These are phyloP conservation scores for Rosa persica DNA, from an alignment of 306 rosid genomes.

Conservation along the genomic window DNA sequence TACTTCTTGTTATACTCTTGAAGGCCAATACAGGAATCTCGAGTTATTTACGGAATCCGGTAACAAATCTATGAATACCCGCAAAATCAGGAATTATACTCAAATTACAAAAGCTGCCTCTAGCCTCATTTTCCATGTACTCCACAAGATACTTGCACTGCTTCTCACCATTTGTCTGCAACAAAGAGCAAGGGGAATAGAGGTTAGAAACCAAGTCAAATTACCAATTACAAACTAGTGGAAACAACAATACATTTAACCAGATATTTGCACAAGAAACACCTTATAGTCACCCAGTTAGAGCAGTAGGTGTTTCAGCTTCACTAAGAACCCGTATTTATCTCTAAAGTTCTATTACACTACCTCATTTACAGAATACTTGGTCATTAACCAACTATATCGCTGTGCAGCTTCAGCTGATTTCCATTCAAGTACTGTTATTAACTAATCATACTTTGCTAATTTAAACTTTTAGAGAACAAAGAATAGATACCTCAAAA, in stretches of 20 bases:
- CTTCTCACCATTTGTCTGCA: conserved; percentile 83
- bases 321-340: not conserved
- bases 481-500: conserved; percentile 59
- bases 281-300: not conserved
- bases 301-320: not conserved
- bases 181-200: conserved; percentile 24
- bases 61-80: conserved; percentile 67
- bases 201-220: conserved; percentile 9
- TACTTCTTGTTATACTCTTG: not conserved
- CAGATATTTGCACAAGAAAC: not conserved
- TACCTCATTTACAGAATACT: not conserved
- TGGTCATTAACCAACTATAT: not conserved
- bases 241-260: not conserved
- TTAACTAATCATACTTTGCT: not conserved
- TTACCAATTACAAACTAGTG: not conserved
- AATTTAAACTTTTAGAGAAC: conserved; percentile 5
- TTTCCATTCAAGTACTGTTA: not conserved
- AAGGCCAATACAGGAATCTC: not conserved
- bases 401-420: not conserved
- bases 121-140: conserved; percentile 51
- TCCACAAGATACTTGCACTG: conserved; percentile 68
- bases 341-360: not conserved
- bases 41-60: conserved; percentile 52
- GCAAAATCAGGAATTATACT: conserved; percentile 64
- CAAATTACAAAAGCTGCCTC: conserved; percentile 50